A percentile compares a stretch with the other conserved stretches of the same genome.
Evolutionary conservation across 352 stramenopile genomes (phyloP).

Genomic region (Pythium scleroteichum): DNA sequence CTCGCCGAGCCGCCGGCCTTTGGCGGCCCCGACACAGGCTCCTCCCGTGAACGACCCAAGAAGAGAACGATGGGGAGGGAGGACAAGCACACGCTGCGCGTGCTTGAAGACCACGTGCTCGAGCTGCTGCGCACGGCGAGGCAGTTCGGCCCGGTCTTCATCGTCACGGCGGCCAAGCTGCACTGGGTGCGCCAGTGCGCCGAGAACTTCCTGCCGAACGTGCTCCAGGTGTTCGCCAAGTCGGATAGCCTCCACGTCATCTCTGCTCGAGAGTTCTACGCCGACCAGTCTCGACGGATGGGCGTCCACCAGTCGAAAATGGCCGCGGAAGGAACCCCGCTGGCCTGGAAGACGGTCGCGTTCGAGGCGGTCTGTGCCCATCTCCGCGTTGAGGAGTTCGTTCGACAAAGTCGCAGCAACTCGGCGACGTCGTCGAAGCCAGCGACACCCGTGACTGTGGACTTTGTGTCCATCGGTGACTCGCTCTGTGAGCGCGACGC

Average conservation of each 20-base stretch:
- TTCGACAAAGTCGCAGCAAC: conserved; percentile 20
- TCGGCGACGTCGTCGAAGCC: not conserved
- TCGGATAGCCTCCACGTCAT: conserved; percentile 48
- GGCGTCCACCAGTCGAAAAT: conserved; percentile 15
- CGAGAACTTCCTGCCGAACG: conserved; percentile 44
- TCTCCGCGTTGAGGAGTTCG: conserved; percentile 47
- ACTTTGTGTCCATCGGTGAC: conserved; percentile 63
- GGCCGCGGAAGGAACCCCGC: conserved; percentile 31
- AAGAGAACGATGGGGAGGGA: conserved; percentile 23
- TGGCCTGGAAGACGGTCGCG: conserved; percentile 54
- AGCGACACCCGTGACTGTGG: conserved; percentile 17
- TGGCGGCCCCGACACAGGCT: conserved; percentile 8
- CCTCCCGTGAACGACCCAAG: conserved; percentile 6
- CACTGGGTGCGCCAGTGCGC: conserved; percentile 51
- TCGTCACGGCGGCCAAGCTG: conserved; percentile 61
- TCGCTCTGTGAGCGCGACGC: conserved; percentile 56
- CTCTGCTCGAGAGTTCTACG: conserved; percentile 61
- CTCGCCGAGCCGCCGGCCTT: conserved; percentile 6
- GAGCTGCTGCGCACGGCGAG: conserved; percentile 41
- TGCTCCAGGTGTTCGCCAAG: conserved; percentile 42
- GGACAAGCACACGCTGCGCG: conserved; percentile 26
- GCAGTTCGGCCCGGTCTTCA: conserved; percentile 52
- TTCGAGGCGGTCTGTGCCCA: conserved; percentile 56
- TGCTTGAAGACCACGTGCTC: conserved; percentile 45
- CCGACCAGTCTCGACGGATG: conserved; percentile 34